A percentile compares a stretch with the other conserved stretches of the same genome.
Conservation (phyloP, 192 early-diverging fungal genomes). For the Entomortierella beljakovae region DNA sequence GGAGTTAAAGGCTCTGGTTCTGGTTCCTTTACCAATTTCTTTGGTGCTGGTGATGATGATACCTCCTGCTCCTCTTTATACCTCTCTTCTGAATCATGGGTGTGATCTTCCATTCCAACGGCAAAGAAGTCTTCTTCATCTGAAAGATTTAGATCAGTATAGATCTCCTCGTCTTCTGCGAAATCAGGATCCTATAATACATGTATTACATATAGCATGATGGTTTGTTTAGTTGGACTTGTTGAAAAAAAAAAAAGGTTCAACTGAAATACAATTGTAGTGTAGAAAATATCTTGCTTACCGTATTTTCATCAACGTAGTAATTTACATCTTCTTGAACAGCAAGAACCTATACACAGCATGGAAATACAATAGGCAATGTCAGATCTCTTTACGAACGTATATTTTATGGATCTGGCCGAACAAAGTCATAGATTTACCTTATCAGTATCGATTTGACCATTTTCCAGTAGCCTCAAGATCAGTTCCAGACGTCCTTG, state of each 20-base stretch:
- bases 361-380: background rate
- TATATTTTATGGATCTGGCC: no score
- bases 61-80: constrained; percentile 8
- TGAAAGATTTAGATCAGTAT: constrained; percentile 93
- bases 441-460: constrained; percentile 86
- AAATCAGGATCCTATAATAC: constrained; percentile 82
- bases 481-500: constrained; percentile 92
- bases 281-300: background rate
- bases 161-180: constrained; percentile 93
- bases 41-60: constrained; percentile 6
- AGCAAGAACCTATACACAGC: constrained; percentile 65
- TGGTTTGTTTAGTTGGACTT: background rate
- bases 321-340: constrained; percentile 94
- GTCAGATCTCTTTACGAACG: no score
- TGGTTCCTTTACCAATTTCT: constrained; percentile 58
- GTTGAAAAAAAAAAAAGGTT: background rate
- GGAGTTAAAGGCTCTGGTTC: constrained; percentile 47
- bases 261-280: background rate
- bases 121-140: constrained; percentile 90
- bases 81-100: constrained; percentile 33
- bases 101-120: constrained; percentile 76
- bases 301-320: constrained; percentile 91
- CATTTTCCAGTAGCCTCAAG: constrained; percentile 93
- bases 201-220: background rate
- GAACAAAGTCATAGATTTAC: constrained; percentile 44